These are phyloP conservation scores for Thelonectria blattea DNA, from an alignment of 2,329 filamentous ascomycete species.

Conservation along the genomic window DNA sequence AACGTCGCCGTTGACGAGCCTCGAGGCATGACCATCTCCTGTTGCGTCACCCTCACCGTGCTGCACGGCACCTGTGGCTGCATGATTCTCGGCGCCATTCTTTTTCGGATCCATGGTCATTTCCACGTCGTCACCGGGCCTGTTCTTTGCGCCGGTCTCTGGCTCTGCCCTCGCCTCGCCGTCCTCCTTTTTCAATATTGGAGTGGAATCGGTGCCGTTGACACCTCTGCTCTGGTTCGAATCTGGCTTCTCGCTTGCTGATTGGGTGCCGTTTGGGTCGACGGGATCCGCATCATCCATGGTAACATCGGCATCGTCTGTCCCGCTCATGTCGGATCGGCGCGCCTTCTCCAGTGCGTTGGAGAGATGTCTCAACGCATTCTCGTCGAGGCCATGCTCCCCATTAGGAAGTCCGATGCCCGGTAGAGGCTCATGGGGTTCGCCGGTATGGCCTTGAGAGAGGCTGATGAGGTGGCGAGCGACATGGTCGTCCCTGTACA, in stretches of 20 bases:
- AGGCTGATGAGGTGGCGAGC: conserved; percentile 45
- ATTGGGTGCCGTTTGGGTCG: conserved; percentile 29
- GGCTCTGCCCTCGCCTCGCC: background rate
- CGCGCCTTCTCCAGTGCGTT: conserved; percentile 14
- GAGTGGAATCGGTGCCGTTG: conserved; percentile 1
- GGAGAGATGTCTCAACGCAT: conserved; percentile 10
- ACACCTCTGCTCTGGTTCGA: conserved; percentile 18
- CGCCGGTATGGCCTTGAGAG: conserved; percentile 29
- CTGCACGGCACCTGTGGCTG: background rate
- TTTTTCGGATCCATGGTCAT: conserved; percentile 7
- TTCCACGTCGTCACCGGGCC: conserved; percentile 5
- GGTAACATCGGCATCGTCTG: conserved; percentile 36
- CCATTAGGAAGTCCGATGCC: conserved; percentile 34
- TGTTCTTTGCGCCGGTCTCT: background rate
- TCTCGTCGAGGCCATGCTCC: conserved; percentile 21
- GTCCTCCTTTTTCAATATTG: conserved; percentile 22
- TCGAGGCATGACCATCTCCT: conserved; percentile 17
- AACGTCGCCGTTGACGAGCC: conserved; percentile 13
- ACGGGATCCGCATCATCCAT: conserved; percentile 41
- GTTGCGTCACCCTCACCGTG: conserved; percentile 10
- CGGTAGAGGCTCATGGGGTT: conserved; percentile 15
- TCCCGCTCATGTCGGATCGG: conserved; percentile 18
- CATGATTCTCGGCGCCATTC: background rate
- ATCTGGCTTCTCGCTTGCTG: conserved; percentile 20
- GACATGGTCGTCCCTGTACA: conserved; percentile 58